Evolutionary conservation across 441 rosid genomes (phyloP), one percentile per base, ranked within the genome.

Genomic region (Corymbia citriodora): DNA sequence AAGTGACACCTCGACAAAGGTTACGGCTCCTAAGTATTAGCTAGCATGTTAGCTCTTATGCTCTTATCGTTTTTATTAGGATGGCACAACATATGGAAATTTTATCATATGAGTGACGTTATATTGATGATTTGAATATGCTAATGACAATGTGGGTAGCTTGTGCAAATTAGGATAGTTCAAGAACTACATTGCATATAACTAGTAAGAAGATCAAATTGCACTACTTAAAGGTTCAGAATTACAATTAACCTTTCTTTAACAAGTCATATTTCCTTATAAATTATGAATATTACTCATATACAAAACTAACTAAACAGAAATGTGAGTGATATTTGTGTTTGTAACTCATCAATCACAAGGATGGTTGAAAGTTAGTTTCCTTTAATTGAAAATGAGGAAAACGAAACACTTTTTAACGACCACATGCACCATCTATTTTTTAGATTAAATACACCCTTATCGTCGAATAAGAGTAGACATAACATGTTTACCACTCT

Each of bases 1-100:
- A n/a, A 0, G 5, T 0, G 3, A n/a, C 10, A 65, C 0, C 10
- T 8, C 0, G 1, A 65, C 5, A 65, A 65, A n/a, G 21, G 11
- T 65, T 65, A n/a, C 0, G 4, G 0, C 19, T 65, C 10, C 36
- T 15, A n/a, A 2, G 0, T 36, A n/a, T 65, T 31, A 15, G 36
- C 17, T 14, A 9, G 36, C 5, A 65, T 7, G 18, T 17, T 29
- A 29, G 18, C 33, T 9, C 72, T 6, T n/a, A 9, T 14, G 36
- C 19, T 14, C 19, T 65, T 0, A 2, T 9, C n/a, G 16, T 65
- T 65, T 65, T 65, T 65, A 18, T 18, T 65, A 3, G 7, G 10
- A 65, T 65, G 36, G 19, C 0, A 2, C 72, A 19, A 3, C 18
- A 14, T 15, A 29, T 65, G 36, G 8, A n/a, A 10, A 65, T 65